These are phyloP conservation scores for Knufia fluminis DNA, from an alignment of 2,329 filamentous ascomycete species.

Conservation along the genomic window DNA sequence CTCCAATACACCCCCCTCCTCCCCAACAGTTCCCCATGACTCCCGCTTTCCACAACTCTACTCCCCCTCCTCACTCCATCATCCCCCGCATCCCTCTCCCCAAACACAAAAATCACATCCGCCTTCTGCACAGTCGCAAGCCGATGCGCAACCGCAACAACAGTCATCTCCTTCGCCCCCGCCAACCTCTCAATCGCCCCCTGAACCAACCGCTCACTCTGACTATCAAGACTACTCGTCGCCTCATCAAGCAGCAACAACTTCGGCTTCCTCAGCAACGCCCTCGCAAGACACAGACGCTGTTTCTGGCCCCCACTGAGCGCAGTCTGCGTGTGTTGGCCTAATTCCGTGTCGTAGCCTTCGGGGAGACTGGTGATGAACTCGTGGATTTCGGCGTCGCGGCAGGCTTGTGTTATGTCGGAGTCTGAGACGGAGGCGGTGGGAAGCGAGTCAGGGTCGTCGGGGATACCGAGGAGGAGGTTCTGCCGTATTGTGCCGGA, in stretches of 20 bases:
- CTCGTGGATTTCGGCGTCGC: conserved; percentile 44
- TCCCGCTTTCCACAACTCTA: conserved; percentile 52
- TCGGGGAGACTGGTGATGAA: conserved; percentile 46
- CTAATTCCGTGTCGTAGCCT: conserved; percentile 41
- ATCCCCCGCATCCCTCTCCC: conserved; percentile 40
- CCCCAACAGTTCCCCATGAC: conserved; percentile 49
- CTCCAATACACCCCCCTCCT: conserved; percentile 43
- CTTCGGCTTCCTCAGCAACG: conserved; percentile 43
- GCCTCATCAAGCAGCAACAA: conserved; percentile 52
- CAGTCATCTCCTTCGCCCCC: conserved; percentile 46
- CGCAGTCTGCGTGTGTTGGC: conserved; percentile 39
- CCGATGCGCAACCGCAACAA: conserved; percentile 68
- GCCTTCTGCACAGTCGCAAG: conserved; percentile 70
- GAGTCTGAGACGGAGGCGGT: conserved; percentile 30
- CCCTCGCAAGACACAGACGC: conserved; percentile 47
- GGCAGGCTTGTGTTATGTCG: conserved; percentile 38
- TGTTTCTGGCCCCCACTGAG: conserved; percentile 50
- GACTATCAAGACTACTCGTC: conserved; percentile 53
- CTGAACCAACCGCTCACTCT: conserved; percentile 57
- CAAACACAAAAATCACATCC: conserved; percentile 71
- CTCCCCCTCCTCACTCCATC: conserved; percentile 23
- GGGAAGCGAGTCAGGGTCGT: too few relatives aligned
- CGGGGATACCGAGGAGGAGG: conserved; percentile 37
- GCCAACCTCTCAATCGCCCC: conserved; percentile 55
- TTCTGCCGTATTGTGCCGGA: conserved; percentile 40